phyloP scores from a whole-genome alignment of 495 filamentous ascomycete species.

The Trichoderma orchidacearum region DNA sequence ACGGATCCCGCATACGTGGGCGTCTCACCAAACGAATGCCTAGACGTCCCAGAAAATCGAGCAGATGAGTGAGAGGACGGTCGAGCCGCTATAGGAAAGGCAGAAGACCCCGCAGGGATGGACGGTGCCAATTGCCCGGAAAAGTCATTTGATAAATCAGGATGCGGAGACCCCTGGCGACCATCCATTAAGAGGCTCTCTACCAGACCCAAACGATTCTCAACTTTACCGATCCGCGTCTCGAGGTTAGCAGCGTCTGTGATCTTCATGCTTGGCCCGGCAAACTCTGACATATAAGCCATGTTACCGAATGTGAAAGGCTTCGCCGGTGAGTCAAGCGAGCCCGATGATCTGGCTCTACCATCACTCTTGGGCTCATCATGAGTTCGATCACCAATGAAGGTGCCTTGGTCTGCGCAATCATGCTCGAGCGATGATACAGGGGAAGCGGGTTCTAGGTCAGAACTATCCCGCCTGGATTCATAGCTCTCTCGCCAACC shows the following conservation, averaged over 20 bases:
- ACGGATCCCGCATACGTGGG: conserved; percentile 16
- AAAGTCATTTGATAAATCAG: conserved; percentile 13
- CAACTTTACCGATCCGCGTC: conserved; percentile 28
- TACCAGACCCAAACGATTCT: conserved; percentile 30
- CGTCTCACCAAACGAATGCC: conserved; percentile 23
- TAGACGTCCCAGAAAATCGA: conserved; percentile 10
- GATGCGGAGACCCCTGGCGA: conserved; percentile 24
- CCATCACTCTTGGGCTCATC: conserved; percentile 19
- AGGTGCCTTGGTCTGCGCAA: conserved; percentile 21
- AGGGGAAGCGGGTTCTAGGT: conserved; percentile 29
- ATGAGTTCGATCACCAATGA: not conserved
- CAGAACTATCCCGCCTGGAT: conserved; percentile 41
- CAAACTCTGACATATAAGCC: conserved; percentile 24
- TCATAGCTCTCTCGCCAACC: conserved; percentile 43
- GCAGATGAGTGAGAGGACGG: conserved; percentile 11
- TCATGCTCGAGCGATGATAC: conserved; percentile 30
- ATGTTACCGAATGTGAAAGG: conserved; percentile 38
- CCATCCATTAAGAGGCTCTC: conserved; percentile 31
- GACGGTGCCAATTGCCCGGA: conserved; percentile 4
- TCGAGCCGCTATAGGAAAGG: conserved; percentile 12
- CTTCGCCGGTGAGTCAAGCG: conserved; percentile 25
- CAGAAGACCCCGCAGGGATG: conserved; percentile 4
- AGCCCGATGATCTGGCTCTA: conserved; percentile 16
- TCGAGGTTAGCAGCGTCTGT: conserved; percentile 38
- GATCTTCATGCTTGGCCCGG: conserved; percentile 32